Percentiles rank a stretch among this genome's conserved stretches.
These are phyloP conservation scores for Trichoderma guizhouense DNA, from an alignment of 2,329 filamentous ascomycete genomes.

Conservation along the genomic window DNA sequence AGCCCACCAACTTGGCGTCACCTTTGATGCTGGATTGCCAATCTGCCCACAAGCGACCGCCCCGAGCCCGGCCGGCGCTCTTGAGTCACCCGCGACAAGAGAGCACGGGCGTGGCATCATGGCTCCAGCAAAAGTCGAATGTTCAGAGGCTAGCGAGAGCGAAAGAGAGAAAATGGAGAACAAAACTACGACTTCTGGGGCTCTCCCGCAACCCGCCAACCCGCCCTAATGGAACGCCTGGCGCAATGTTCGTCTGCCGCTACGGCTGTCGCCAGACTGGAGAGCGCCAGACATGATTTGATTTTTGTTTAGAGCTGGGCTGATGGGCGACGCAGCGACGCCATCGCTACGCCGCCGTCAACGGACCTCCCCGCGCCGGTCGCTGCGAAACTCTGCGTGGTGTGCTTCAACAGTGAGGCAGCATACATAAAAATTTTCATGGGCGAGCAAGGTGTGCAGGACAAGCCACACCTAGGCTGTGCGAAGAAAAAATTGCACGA, in stretches of 20 bases:
- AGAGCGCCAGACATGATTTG: neutral
- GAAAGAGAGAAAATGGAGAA: neutral
- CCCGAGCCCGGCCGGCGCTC: slow-evolving; percentile 4
- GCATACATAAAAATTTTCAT: neutral
- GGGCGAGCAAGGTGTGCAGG: neutral
- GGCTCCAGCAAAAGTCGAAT: slow-evolving; percentile 12
- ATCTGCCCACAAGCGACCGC: slow-evolving; percentile 13
- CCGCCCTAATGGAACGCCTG: neutral
- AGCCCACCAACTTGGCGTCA: slow-evolving; percentile 16
- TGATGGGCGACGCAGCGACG: neutral
- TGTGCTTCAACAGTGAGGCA: neutral
- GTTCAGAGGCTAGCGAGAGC: slow-evolving; percentile 1
- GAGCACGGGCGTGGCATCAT: slow-evolving; percentile 16
- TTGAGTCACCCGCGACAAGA: slow-evolving; percentile 17
- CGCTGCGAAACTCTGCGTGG: neutral
- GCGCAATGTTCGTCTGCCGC: slow-evolving; percentile 10
- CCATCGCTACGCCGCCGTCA: neutral
- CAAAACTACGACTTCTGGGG: neutral
- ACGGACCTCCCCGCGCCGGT: slow-evolving; percentile 16
- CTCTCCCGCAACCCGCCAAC: neutral
- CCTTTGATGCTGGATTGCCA: neutral
- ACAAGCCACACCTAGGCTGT: slow-evolving; percentile 15
- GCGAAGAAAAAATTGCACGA: slow-evolving; percentile 1
- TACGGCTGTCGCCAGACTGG: neutral
- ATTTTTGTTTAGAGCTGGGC: slow-evolving; percentile 1